Percentiles rank a stretch among this genome's conserved stretches.
Conservation (phyloP, 768 basidiomycete species). For the Lactarius psammicola region DNA sequence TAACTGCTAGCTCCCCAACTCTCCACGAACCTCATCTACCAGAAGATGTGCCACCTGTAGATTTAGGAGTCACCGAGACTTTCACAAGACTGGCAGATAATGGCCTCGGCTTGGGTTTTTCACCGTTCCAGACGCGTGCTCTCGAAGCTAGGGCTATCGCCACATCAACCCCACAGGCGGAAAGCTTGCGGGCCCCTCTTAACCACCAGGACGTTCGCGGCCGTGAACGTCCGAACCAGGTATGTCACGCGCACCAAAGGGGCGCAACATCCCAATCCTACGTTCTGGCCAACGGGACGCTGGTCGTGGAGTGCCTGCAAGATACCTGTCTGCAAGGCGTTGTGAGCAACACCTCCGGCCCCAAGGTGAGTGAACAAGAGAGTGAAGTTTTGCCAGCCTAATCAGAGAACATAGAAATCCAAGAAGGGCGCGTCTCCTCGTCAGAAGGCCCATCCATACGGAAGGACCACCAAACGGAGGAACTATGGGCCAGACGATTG, state of each 20-base stretch:
- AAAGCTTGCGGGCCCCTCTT: conserved; percentile 9
- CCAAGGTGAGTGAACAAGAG: conserved; percentile 1
- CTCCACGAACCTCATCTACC: too few relatives aligned
- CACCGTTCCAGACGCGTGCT: background rate
- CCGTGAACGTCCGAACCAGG: background rate
- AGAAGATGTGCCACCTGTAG: background rate
- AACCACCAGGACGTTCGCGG: conserved; percentile 16
- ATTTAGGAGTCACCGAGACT: background rate
- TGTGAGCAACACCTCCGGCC: background rate
- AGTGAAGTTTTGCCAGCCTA: background rate
- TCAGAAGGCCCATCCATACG: background rate
- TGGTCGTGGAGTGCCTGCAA: background rate
- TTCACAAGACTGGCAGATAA: background rate
- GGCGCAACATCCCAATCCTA: background rate
- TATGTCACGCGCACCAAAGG: background rate
- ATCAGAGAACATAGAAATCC: background rate
- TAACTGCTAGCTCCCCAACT: background rate
- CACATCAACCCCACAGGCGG: background rate
- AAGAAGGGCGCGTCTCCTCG: background rate
- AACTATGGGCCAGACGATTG: background rate
- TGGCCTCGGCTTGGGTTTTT: conserved; percentile 2
- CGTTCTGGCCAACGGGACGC: background rate
- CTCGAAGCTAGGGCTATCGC: background rate
- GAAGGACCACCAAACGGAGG: background rate
- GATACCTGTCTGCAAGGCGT: background rate